Evolutionary conservation across 495 filamentous ascomycete species (phyloP).

Genomic region (Talaromyces thailandensis): DNA sequence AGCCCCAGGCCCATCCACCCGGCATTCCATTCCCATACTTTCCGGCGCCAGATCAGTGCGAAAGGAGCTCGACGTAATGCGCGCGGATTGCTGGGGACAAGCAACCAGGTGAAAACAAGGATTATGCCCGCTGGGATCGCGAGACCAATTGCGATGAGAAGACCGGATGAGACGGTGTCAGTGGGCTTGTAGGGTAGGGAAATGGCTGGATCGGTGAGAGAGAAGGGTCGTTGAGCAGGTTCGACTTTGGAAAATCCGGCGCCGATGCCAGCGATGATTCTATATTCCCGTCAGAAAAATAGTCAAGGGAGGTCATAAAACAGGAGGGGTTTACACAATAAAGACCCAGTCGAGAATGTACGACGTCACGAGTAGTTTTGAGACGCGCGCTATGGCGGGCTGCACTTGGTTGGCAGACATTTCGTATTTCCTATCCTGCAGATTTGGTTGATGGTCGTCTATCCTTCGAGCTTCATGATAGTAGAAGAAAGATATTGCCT

Average conservation of each 20-base stretch:
- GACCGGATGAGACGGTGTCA: slow-evolving; percentile 45
- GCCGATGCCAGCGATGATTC: slow-evolving; percentile 37
- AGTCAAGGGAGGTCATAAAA: background rate
- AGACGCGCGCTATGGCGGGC: slow-evolving; percentile 12
- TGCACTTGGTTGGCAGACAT: background rate
- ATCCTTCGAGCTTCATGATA: background rate
- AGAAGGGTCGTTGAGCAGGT: slow-evolving; percentile 38
- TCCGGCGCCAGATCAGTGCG: slow-evolving; percentile 30
- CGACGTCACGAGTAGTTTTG: slow-evolving; percentile 33
- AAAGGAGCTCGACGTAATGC: slow-evolving; percentile 13
- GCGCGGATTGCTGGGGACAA: slow-evolving; percentile 38
- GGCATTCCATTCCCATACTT: slow-evolving; percentile 57
- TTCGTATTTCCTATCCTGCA: background rate
- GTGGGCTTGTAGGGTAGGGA: slow-evolving; percentile 44
- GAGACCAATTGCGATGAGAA: slow-evolving; percentile 41
- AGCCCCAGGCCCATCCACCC: slow-evolving; percentile 57
- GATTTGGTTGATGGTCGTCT: background rate
- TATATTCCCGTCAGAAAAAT: slow-evolving; percentile 11
- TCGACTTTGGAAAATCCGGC: slow-evolving; percentile 28
- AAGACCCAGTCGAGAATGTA: slow-evolving; percentile 48
- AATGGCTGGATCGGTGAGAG: slow-evolving; percentile 46
- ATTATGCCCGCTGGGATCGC: slow-evolving; percentile 46
- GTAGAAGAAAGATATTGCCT: background rate
- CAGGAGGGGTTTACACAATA: slow-evolving; percentile 31
- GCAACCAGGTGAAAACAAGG: slow-evolving; percentile 33